Percentiles rank a stretch among this genome's conserved stretches.
Evolutionary conservation across 2,329 filamentous ascomycete genomes (phyloP).

Genomic region (Fusarium equiseti): DNA sequence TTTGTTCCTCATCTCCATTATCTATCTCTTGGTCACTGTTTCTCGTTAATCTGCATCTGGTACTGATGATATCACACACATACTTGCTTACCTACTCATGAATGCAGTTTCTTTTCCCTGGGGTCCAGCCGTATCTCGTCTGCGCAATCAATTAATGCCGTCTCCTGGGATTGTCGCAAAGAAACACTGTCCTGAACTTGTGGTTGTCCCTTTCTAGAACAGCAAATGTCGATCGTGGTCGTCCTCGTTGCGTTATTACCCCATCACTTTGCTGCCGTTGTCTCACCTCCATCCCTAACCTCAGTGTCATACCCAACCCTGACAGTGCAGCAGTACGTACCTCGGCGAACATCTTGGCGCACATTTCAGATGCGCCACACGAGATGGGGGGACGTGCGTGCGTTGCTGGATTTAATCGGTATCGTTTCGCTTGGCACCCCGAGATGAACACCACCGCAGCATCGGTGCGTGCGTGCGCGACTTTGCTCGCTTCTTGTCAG

Average conservation of each 20-base stretch:
- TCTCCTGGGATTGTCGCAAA: neutral
- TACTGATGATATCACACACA: neutral
- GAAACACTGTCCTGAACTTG: neutral
- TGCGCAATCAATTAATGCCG: neutral
- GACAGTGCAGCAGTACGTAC: slow-evolving; percentile 20
- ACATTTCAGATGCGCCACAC: slow-evolving; percentile 36
- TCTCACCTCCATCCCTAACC: slow-evolving; percentile 32
- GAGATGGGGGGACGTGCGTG: slow-evolving; percentile 31
- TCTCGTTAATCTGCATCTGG: slow-evolving; percentile 12
- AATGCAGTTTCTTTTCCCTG: neutral
- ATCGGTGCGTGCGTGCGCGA: slow-evolving; percentile 35
- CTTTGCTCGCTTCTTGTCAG: slow-evolving; percentile 22
- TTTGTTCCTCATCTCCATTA: slow-evolving; percentile 9
- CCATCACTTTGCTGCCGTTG: slow-evolving; percentile 26
- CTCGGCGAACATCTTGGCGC: slow-evolving; percentile 26
- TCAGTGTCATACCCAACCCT: slow-evolving; percentile 25
- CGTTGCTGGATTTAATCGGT: slow-evolving; percentile 39
- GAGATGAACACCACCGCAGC: slow-evolving; percentile 38
- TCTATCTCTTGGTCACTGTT: slow-evolving; percentile 5
- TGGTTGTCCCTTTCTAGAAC: neutral
- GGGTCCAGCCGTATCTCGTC: neutral
- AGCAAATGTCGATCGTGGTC: slow-evolving; percentile 3
- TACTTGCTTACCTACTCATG: neutral
- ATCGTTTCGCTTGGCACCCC: slow-evolving; percentile 41
- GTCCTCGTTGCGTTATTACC: slow-evolving; percentile 17